Percentiles rank a stretch among this genome's conserved stretches.
Evolutionary conservation across 345 rosid genomes (phyloP).

Genomic region (Kernera saxatilis): DNA sequence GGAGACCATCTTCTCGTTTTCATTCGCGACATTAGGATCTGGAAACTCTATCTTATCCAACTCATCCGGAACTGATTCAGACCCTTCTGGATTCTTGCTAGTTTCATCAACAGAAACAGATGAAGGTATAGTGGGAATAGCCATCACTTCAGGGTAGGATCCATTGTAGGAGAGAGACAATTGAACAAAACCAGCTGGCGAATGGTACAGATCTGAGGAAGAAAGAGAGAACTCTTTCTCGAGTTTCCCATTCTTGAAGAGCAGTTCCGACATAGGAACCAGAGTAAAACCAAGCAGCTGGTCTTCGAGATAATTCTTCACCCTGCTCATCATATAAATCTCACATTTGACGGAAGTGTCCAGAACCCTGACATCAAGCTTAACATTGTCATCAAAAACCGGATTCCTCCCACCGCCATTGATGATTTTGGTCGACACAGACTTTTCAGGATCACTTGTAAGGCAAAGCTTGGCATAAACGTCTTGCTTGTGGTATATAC

Average conservation of each 20-base stretch:
- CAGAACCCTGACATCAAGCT: conserved; percentile 55
- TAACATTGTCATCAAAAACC: conserved; percentile 73
- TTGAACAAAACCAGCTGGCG: conserved; percentile 93
- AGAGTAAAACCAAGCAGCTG: conserved; percentile 86
- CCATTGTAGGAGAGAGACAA: conserved; percentile 78
- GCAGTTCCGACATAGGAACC: conserved; percentile 88
- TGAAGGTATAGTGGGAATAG: conserved; percentile 49
- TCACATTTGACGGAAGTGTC: conserved; percentile 88
- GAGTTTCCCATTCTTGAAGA: conserved; percentile 61
- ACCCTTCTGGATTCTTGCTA: conserved; percentile 38
- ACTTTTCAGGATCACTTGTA: conserved; percentile 73
- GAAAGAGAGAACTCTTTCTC: conserved; percentile 95
- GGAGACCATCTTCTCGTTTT: conserved; percentile 92
- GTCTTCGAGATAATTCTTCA: conserved; percentile 94
- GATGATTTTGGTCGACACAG: conserved; percentile 81
- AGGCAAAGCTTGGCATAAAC: conserved; percentile 96
- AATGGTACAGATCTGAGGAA: conserved; percentile 89
- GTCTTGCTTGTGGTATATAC: conserved; percentile 99
- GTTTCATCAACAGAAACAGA: conserved; percentile 38
- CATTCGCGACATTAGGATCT: conserved; percentile 85
- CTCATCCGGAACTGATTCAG: conserved; percentile 49
- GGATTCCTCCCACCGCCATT: conserved; percentile 99
- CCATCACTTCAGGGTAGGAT: conserved; percentile 85
- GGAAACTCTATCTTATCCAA: conserved; percentile 92
- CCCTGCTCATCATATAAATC: conserved; percentile 98